Conservation (phyloP, 345 rosid species). For the Eucalyptus virginea region DNA sequence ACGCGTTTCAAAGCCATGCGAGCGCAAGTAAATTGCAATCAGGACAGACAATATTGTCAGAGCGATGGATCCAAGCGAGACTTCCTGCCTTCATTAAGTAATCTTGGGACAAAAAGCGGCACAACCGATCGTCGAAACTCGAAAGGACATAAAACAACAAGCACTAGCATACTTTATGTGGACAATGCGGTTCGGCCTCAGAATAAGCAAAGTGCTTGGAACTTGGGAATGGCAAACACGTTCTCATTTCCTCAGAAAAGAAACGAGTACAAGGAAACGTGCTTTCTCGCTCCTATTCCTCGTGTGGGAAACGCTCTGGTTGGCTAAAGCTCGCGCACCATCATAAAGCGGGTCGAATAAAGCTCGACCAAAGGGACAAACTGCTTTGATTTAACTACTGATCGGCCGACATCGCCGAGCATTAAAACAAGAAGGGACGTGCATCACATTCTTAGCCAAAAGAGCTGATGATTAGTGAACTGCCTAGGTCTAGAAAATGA, state of each 20-base stretch:
- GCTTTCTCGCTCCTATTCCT: neutral
- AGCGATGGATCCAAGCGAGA: neutral
- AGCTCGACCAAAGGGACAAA: neutral
- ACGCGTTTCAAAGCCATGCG: neutral
- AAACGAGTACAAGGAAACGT: neutral
- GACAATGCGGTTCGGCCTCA: neutral
- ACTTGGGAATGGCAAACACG: neutral
- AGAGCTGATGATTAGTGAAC: neutral
- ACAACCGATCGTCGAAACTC: neutral
- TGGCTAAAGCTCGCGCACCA: neutral
- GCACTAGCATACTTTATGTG: neutral
- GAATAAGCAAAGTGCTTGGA: neutral
- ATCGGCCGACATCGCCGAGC: neutral
- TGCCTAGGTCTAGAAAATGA: neutral
- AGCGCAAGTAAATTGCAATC: neutral
- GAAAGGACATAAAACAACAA: neutral
- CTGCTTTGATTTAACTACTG: neutral
- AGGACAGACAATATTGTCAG: neutral
- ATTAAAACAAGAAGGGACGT: neutral
- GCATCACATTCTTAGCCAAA: neutral
- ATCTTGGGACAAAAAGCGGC: neutral
- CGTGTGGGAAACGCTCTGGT: neutral
- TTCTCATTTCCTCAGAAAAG: neutral
- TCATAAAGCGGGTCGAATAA: neutral
- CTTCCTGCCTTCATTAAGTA: neutral